A percentile compares a stretch with the other conserved stretches of the same genome.
phyloP scores from a whole-genome alignment of 1,284 basidiomycete genomes.

The Ceratobasidium sp. region DNA sequence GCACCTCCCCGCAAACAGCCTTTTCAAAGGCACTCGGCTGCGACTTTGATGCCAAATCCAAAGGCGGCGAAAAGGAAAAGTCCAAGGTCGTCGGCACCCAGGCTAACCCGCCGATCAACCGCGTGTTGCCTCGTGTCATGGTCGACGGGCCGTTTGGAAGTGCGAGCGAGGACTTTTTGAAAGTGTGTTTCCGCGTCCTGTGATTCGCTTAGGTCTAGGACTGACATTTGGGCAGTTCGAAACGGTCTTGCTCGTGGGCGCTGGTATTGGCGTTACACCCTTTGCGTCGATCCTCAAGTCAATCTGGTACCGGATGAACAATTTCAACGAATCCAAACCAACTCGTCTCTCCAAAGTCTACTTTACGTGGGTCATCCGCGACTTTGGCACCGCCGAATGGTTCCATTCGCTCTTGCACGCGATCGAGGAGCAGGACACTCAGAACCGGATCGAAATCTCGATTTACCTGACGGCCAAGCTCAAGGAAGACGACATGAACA shows the following conservation, averaged over 20 bases:
- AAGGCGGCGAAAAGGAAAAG: conserved; percentile 56
- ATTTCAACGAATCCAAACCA: conserved; percentile 72
- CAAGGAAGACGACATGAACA: conserved; percentile 89
- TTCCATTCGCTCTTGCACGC: conserved; percentile 93
- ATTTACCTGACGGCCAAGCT: conserved; percentile 91
- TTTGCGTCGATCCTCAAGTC: conserved; percentile 75
- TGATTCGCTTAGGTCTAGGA: conserved; percentile 42
- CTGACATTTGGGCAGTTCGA: conserved; percentile 68
- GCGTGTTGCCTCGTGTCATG: conserved; percentile 87
- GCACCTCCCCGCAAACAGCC: conserved; percentile 53
- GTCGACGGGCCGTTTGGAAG: conserved; percentile 89
- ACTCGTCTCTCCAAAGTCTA: conserved; percentile 77
- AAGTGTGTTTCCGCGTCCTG: conserved; percentile 53
- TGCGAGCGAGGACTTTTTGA: conserved; percentile 86
- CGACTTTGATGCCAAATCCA: conserved; percentile 73
- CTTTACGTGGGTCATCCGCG: conserved; percentile 84
- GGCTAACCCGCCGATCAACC: conserved; percentile 72
- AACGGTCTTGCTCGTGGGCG: conserved; percentile 85
- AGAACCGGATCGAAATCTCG: conserved; percentile 87
- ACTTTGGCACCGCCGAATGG: conserved; percentile 89
- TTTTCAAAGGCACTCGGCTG: conserved; percentile 86
- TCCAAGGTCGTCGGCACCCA: conserved; percentile 69
- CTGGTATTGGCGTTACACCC: conserved; percentile 93
- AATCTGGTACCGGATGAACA: conserved; percentile 93
- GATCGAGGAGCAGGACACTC: conserved; percentile 89